These are phyloP conservation scores for Xylariaceae sp. DNA, from an alignment of 2,329 filamentous ascomycete species.

Conservation along the genomic window DNA sequence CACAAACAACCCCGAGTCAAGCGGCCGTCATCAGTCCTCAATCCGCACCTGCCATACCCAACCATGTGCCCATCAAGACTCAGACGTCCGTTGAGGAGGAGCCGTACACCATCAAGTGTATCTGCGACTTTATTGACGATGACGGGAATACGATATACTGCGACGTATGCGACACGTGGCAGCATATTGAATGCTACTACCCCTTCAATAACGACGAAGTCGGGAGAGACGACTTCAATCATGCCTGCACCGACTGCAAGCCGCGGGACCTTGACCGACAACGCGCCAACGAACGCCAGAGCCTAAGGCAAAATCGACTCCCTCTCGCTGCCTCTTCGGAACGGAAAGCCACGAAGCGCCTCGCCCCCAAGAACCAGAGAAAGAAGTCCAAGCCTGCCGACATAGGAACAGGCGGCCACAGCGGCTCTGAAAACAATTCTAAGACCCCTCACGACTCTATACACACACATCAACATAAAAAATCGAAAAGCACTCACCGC, in stretches of 20 bases:
- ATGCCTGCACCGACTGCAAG: constrained; percentile 86
- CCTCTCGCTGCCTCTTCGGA: constrained; percentile 48
- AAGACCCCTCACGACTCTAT: constrained; percentile 46
- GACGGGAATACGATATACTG: constrained; percentile 97
- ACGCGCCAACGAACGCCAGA: constrained; percentile 70
- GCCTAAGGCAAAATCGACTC: constrained; percentile 50
- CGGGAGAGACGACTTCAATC: constrained; percentile 67
- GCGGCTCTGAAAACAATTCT: constrained; percentile 52
- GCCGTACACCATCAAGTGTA: constrained; percentile 95
- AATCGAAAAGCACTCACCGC: constrained; percentile 77
- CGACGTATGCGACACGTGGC: constrained; percentile 94
- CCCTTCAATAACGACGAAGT: constrained; percentile 66
- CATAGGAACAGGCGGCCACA: constrained; percentile 63
- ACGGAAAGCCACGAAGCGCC: constrained; percentile 59
- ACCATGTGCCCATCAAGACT: constrained; percentile 43
- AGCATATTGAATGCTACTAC: constrained; percentile 97
- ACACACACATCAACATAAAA: constrained; percentile 63
- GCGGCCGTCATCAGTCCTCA: constrained; percentile 38
- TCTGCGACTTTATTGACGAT: constrained; percentile 89
- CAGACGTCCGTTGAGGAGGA: constrained; percentile 65
- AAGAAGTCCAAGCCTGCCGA: constrained; percentile 77
- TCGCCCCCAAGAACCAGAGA: constrained; percentile 76
- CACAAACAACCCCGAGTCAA: constrained; percentile 55
- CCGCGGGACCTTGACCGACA: constrained; percentile 70
- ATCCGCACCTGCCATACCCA: constrained; percentile 34